Percentiles rank a stretch among this genome's conserved stretches.
These are phyloP conservation scores for Cicer pinnatifidum DNA, from an alignment of 306 rosid species.

Conservation along the genomic window DNA sequence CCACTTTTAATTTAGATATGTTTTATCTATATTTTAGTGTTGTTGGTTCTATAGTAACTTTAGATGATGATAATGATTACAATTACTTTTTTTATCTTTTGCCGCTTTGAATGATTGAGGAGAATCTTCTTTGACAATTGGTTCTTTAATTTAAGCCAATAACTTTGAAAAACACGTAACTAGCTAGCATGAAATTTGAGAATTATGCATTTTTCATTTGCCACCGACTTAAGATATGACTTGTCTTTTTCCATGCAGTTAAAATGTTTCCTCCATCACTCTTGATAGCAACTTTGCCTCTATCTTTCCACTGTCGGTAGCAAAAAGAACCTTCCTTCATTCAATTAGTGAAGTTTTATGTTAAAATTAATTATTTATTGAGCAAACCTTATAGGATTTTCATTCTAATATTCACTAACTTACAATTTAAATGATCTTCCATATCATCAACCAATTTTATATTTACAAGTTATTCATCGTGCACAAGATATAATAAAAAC, in stretches of 20 bases:
- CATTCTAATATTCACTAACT: no score
- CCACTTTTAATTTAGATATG: no score
- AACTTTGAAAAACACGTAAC: conserved; percentile 40
- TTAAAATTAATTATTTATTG: background rate
- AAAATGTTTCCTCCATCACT: conserved; percentile 37
- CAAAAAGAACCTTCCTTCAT: conserved; percentile 17
- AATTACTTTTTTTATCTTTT: background rate
- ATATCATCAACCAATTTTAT: no score
- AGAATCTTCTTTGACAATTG: conserved; percentile 40
- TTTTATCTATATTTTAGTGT: no score
- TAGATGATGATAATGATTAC: no score
- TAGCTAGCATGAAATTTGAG: conserved; percentile 22
- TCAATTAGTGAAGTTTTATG: background rate
- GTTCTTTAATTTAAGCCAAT: conserved; percentile 31
- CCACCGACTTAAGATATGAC: conserved; percentile 33
- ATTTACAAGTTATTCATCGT: background rate
- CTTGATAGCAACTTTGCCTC: conserved; percentile 43
- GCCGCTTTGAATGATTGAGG: conserved; percentile 39
- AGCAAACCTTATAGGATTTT: background rate
- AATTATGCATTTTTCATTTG: conserved; percentile 12
- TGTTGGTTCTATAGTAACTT: no score
- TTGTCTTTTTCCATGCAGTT: conserved; percentile 48
- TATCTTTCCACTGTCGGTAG: conserved; percentile 51
- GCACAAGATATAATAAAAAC: background rate
- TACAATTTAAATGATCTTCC: no score